Conservation (phyloP, 805 yeast species). For the Starmerella stigmatis region DNA sequence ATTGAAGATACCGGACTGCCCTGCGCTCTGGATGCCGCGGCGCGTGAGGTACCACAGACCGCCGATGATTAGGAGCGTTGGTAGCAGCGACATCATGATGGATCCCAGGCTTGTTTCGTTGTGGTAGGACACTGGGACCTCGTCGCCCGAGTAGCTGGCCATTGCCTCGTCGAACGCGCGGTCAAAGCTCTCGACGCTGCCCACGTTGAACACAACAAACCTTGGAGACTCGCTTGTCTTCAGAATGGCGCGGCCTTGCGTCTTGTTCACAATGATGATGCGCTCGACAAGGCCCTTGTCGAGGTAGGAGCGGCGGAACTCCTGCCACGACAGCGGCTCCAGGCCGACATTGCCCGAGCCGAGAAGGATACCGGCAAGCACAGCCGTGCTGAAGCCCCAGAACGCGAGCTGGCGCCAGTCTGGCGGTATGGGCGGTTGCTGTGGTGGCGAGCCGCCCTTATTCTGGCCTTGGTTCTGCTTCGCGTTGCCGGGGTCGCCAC, state of each 20-base stretch:
- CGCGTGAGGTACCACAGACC: conserved; percentile 77
- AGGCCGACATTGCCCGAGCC: conserved; percentile 5
- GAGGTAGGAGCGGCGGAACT: conserved; percentile 64
- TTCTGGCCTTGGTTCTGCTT: neutral
- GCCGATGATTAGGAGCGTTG: conserved; percentile 81
- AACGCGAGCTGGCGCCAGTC: conserved; percentile 19
- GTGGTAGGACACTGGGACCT: conserved; percentile 70
- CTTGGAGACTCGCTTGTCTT: conserved; percentile 35
- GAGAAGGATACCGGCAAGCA: conserved; percentile 16
- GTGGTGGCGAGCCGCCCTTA: neutral
- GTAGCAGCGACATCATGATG: conserved; percentile 61
- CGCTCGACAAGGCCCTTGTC: conserved; percentile 68
- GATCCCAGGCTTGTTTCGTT: conserved; percentile 59
- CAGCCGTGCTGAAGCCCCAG: conserved; percentile 23
- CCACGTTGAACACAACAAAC: conserved; percentile 59
- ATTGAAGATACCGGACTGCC: conserved; percentile 63
- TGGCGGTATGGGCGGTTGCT: conserved; percentile 13
- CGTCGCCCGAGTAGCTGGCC: conserved; percentile 46
- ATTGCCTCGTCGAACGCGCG: conserved; percentile 66
- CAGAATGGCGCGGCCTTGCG: conserved; percentile 60
- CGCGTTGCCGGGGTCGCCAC: neutral
- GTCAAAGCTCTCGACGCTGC: conserved; percentile 83
- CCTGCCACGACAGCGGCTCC: conserved; percentile 77
- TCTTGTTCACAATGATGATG: conserved; percentile 65
- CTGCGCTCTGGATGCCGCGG: conserved; percentile 54